Base-by-base conservation (phyloP, 495 filamentous ascomycete genomes). In the Penicillium soppii region DNA sequence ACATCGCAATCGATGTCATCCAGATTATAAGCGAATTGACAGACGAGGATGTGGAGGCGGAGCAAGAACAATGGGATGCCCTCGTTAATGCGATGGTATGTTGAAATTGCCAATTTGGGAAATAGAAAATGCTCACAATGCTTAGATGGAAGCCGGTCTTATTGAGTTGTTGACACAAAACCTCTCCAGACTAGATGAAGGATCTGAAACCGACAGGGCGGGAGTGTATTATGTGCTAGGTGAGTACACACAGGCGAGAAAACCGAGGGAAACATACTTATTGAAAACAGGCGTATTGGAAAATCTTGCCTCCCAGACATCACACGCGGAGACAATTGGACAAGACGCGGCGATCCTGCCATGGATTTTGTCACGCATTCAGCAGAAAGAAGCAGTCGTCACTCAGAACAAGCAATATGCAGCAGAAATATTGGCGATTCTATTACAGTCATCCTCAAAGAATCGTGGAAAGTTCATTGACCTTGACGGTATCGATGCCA, bases 371-470 rank as follows among this genome's bases (percentile, higher is more conserved):
- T 71, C 76, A 20, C 82, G 95, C 16, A 83, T 89, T 47, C 79
- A 85, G 53, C 68, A 74, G 35, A 78, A 76, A 42, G 87, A 91
- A 63, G 70, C 68, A 5, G 73, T 75, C 0, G 77, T 86, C 7
- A 74, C 76, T 20, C 94, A 99, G 68, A 99, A 99, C 67, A 96
- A 92, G 64, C 94, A 96, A 65, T 99, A 97, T 59, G 81, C 91
- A 0, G 90, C 94, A 7, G 94, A 99, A 68, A 78, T 97, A 12
- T 73, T 99, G 13, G 88, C 92, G 3, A 95, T 99, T 45, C 70
- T 99, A 0, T 67, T 88, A 12, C 88, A 91, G 61, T 86, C 86
- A 6, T 86, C 86, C 12, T 40, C 74, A 0, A 63, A 76, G 13
- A 92, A 89, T 62, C 76, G 89, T 26, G 71, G 72, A 32, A 77